These are phyloP conservation scores for Backusella morwellensis DNA, from an alignment of 192 early-diverging fungal species.

Conservation along the genomic window DNA sequence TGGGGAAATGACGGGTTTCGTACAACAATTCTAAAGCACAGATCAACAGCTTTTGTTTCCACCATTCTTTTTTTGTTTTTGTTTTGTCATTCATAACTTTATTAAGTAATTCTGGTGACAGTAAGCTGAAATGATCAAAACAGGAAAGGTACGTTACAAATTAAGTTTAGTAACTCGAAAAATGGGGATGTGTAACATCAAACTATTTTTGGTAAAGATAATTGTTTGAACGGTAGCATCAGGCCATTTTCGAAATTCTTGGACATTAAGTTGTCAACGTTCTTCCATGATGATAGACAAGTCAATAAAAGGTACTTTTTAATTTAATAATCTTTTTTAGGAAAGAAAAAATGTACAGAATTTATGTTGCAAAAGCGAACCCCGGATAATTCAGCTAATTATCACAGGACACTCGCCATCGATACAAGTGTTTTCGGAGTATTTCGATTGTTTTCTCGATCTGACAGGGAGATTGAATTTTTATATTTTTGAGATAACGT, in stretches of 20 bases:
- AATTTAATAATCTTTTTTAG: not conserved
- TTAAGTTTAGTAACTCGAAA: constrained; percentile 9
- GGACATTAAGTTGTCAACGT: not conserved
- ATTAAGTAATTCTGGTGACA: constrained; percentile 1
- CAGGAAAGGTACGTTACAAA: not conserved
- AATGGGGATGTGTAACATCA: constrained; percentile 5
- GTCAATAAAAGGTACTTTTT: not conserved
- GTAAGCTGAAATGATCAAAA: not conserved
- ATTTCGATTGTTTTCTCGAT: constrained; percentile 2
- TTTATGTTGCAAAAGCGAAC: not conserved
- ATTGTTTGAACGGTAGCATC: not conserved
- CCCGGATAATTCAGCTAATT: not conserved
- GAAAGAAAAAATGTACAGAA: not conserved
- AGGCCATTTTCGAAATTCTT: not conserved
- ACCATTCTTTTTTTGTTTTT: not conserved
- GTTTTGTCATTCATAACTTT: constrained; percentile 2
- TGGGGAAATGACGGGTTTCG: not conserved
- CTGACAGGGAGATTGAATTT: constrained; percentile 7
- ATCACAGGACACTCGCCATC: constrained; percentile 2
- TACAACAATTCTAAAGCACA: not conserved
- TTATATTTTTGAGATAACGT: not conserved
- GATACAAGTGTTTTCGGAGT: not conserved
- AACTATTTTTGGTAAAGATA: not conserved
- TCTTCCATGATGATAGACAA: not conserved
- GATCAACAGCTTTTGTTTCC: not conserved